phyloP scores from a whole-genome alignment of 2,329 filamentous ascomycete genomes.

The Colletotrichum sp. region DNA sequence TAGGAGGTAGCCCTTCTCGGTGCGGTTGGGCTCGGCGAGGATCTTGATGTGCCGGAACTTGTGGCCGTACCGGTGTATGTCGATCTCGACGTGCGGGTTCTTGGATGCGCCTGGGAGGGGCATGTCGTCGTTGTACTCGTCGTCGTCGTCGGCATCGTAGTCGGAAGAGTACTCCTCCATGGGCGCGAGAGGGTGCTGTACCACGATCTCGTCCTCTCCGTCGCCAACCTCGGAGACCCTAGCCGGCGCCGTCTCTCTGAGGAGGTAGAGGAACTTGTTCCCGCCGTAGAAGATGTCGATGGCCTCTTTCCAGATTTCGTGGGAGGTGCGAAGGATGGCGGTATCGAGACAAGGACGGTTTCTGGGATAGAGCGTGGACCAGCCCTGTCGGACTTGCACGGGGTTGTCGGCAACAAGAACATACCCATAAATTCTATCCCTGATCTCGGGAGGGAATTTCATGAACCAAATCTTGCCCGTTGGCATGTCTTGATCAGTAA shows the following conservation, averaged over 20 bases:
- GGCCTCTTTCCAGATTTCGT: slow-evolving; percentile 39
- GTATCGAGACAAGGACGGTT: slow-evolving; percentile 24
- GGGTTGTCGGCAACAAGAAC: slow-evolving; percentile 35
- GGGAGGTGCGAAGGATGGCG: slow-evolving; percentile 42
- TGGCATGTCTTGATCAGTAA: background rate
- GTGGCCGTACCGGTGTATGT: slow-evolving; percentile 40
- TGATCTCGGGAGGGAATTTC: slow-evolving; percentile 33
- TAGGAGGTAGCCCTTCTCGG: slow-evolving; percentile 24
- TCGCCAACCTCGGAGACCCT: slow-evolving; percentile 12
- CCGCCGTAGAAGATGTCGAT: slow-evolving; percentile 49
- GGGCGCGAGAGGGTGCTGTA: background rate
- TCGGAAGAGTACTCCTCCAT: background rate
- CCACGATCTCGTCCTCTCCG: slow-evolving; percentile 18
- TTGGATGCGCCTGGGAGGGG: background rate
- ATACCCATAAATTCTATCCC: slow-evolving; percentile 33
- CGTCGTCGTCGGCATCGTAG: background rate
- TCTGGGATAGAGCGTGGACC: slow-evolving; percentile 36
- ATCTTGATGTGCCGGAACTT: slow-evolving; percentile 47
- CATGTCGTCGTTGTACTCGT: background rate
- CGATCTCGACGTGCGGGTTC: slow-evolving; percentile 31
- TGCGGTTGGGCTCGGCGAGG: slow-evolving; percentile 48
- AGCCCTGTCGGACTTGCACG: slow-evolving; percentile 38
- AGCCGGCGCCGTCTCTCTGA: slow-evolving; percentile 41
- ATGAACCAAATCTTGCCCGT: background rate
- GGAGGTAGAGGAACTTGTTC: slow-evolving; percentile 52